Percentiles rank a stretch among this genome's conserved stretches.
These are phyloP conservation scores for Acacia crassicarpa DNA, from an alignment of 306 rosid species.

Conservation along the genomic window DNA sequence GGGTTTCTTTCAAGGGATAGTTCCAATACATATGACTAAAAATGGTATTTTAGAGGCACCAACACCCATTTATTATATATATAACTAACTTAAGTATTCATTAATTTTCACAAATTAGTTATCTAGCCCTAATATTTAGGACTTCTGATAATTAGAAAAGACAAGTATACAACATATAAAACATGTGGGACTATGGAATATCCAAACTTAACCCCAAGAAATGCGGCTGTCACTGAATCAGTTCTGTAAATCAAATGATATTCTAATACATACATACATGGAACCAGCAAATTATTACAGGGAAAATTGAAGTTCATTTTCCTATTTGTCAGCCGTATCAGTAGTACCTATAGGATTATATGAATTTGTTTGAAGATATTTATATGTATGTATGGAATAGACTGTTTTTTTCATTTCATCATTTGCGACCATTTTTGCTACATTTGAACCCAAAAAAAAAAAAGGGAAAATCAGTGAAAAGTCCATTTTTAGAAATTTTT, in stretches of 20 bases:
- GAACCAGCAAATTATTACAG: background rate
- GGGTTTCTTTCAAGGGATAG: too few species aligned
- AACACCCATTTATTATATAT: too few species aligned
- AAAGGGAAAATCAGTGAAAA: background rate
- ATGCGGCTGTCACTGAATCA: constrained; percentile 59
- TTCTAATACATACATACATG: background rate
- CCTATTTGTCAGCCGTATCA: background rate
- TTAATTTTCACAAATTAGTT: too few species aligned
- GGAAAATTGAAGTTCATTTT: background rate
- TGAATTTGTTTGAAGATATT: background rate
- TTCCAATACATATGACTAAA: too few species aligned
- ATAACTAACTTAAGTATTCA: too few species aligned
- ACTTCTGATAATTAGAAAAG: background rate
- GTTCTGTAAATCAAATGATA: constrained; percentile 63
- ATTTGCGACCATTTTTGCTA: background rate
- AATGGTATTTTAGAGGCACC: too few species aligned
- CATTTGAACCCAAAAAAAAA: background rate
- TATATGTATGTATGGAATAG: background rate
- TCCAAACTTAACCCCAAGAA: constrained; percentile 19
- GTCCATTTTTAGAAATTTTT: too few species aligned
- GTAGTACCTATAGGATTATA: background rate
- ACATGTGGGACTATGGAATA: background rate
- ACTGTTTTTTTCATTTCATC: background rate
- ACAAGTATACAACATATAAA: background rate
- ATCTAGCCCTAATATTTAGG: too few species aligned